Evolutionary conservation across 768 basidiomycete species (phyloP).

Genomic region (Pulveroboletus sp.): DNA sequence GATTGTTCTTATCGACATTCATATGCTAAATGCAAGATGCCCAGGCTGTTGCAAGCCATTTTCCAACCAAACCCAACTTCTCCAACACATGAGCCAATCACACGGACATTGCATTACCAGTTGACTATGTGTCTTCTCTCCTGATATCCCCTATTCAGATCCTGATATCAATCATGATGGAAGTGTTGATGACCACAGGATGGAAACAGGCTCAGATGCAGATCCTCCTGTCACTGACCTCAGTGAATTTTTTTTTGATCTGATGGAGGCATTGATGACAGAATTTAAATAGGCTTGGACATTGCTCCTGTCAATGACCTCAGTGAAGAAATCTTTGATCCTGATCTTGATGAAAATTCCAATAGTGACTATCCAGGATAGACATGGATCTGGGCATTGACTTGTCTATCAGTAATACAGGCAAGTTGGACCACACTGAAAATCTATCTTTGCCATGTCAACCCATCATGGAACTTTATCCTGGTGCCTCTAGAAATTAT

Average conservation of each 20-base stretch:
- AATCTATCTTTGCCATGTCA: background rate
- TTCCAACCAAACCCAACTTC: background rate
- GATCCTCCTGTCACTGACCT: too few species aligned
- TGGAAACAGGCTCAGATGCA: background rate
- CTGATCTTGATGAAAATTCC: too few species aligned
- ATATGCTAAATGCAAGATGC: background rate
- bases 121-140: background rate
- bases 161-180: background rate
- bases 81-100: conserved; percentile 1
- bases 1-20: too few species aligned
- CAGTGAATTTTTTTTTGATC: too few species aligned
- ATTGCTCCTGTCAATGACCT: background rate
- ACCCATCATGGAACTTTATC: background rate
- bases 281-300: too few species aligned
- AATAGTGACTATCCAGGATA: too few species aligned
- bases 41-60: background rate
- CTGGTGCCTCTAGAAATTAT: background rate
- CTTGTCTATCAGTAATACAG: too few species aligned
- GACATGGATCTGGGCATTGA: too few species aligned
- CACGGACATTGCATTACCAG: background rate
- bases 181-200: background rate
- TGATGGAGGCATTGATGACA: too few species aligned
- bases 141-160: too few species aligned
- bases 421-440: too few species aligned
- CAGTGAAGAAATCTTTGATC: background rate